Base-by-base conservation (phyloP, 192 early-diverging fungal species). In the Gonapodya prolifera region DNA sequence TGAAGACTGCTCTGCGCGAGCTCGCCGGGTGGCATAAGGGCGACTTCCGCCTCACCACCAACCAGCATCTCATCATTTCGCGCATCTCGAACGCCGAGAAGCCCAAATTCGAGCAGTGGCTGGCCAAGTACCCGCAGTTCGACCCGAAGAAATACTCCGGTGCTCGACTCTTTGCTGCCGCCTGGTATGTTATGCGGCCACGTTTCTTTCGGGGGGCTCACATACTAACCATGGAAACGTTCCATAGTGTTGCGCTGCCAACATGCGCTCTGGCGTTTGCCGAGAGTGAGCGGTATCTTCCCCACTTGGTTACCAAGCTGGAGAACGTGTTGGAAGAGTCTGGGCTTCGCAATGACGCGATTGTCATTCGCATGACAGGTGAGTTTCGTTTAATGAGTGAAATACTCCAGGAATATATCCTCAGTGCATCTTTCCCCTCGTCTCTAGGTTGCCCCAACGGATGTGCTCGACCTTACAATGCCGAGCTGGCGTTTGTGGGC, bases 221-320 rank as follows among this genome's bases (percentile, higher is more conserved):
- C 23, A 61, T 23, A 61, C 8, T 8, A 61, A 89, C 2, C 93
- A 90, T 23, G 82, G 95, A 74, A 90, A 94, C 71, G 86, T 95
- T 79, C 92, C 96, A 84, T 92, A 96, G 96, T 83, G 96, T 93
- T 0, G 96, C 96, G 32, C 89, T 98, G 80, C 96, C 96, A 2
- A 97, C 95, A 28, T 96, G 96, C 82, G 93, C 86, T 71, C 86
- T 96, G 71, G 96, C 96, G 31, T 96, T 98, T 93, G 96, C 96
- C 77, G 96, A 98, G 87, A 93, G 92, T 69, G 96, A 98, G 86
- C 92, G 96, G 78, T 97, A 98, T 84, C 83, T 98, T 76, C 96
- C 95, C 75, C 83, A 83, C 33, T 86, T 98, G 73, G 91, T 98
- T 69, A 84, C 85, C 29, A 87, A 87, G 81, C 87, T 98, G 76